Conservation (phyloP, 2,329 filamentous ascomycete species). For the Ophiosphaerella herpotricha region DNA sequence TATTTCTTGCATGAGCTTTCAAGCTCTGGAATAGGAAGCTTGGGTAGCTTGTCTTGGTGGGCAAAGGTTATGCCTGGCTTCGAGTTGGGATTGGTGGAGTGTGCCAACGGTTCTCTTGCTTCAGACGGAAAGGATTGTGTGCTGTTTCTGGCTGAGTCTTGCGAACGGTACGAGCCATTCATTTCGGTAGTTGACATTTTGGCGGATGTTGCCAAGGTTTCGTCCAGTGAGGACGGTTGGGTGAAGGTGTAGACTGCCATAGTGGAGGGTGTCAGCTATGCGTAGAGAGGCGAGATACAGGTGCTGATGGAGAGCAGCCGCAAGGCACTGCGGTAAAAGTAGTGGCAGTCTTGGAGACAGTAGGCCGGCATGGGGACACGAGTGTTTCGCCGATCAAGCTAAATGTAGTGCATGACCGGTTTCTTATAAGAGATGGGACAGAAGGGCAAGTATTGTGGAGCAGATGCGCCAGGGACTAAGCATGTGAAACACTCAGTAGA, state of each 20-base stretch:
- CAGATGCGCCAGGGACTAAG: slow-evolving; percentile 21
- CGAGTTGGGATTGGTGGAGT: slow-evolving; percentile 58
- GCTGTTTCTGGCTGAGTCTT: slow-evolving; percentile 59
- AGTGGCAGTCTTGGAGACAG: slow-evolving; percentile 85
- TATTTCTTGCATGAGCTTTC: slow-evolving; percentile 80
- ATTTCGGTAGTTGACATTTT: slow-evolving; percentile 46
- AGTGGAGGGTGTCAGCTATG: slow-evolving; percentile 60
- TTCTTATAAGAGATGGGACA: slow-evolving; percentile 42
- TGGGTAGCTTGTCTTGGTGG: slow-evolving; percentile 84
- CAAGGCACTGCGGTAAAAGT: slow-evolving; percentile 89
- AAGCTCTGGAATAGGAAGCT: slow-evolving; percentile 89
- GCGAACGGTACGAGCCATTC: slow-evolving; percentile 48
- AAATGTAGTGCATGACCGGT: slow-evolving; percentile 16
- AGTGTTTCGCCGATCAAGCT: slow-evolving; percentile 20
- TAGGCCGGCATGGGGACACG: slow-evolving; percentile 70
- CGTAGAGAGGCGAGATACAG: slow-evolving; percentile 75
- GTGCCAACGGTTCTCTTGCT: slow-evolving; percentile 53
- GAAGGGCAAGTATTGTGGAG: slow-evolving; percentile 35
- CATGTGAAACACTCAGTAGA: slow-evolving; percentile 43
- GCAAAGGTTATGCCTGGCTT: slow-evolving; percentile 84
- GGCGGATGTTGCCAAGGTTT: slow-evolving; percentile 60
- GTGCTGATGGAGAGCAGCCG: slow-evolving; percentile 84
- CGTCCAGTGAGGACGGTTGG: slow-evolving; percentile 72
- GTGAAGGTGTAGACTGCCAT: slow-evolving; percentile 73
- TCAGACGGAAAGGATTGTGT: slow-evolving; percentile 54